Percentiles rank a stretch among this genome's conserved stretches.
Evolutionary conservation across 2,329 filamentous ascomycete genomes (phyloP).

Genomic region (Aspergillus sp.): DNA sequence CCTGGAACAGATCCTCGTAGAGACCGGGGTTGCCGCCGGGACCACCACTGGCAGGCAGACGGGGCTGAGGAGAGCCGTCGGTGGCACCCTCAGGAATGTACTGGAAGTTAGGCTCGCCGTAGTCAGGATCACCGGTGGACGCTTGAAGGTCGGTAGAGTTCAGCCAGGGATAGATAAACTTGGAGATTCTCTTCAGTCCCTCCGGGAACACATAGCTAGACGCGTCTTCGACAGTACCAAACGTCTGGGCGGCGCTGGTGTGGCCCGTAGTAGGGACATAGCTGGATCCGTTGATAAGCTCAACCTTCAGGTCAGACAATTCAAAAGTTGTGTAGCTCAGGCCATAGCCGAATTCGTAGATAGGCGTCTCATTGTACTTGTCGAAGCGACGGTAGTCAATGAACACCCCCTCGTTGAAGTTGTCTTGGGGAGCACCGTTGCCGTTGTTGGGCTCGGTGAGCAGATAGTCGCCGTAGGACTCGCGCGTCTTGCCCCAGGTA

Average conservation of each 20-base stretch:
- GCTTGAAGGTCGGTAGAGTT: constrained; percentile 57
- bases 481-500: constrained; percentile 55
- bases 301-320: constrained; percentile 58
- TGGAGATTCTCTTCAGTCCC: constrained; percentile 48
- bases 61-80: constrained; percentile 55
- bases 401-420: constrained; percentile 63
- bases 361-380: constrained; percentile 53
- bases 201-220: constrained; percentile 57
- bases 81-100: constrained; percentile 52
- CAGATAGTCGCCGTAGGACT: constrained; percentile 57
- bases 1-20: constrained; percentile 51
- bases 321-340: constrained; percentile 63
- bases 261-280: constrained; percentile 55
- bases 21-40: constrained; percentile 60
- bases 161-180: constrained; percentile 65
- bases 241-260: constrained; percentile 53
- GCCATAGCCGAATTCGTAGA: constrained; percentile 63
- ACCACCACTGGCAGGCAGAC: constrained; percentile 57
- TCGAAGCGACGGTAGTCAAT: constrained; percentile 58
- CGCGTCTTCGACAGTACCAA: constrained; percentile 50
- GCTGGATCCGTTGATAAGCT: constrained; percentile 40
- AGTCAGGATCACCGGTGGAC: constrained; percentile 54
- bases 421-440: constrained; percentile 54
- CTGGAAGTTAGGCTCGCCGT: constrained; percentile 50
- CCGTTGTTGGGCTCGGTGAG: constrained; percentile 60